These are phyloP conservation scores for Talaromyces nanjingensis DNA, from an alignment of 495 filamentous ascomycete genomes.

Conservation along the genomic window DNA sequence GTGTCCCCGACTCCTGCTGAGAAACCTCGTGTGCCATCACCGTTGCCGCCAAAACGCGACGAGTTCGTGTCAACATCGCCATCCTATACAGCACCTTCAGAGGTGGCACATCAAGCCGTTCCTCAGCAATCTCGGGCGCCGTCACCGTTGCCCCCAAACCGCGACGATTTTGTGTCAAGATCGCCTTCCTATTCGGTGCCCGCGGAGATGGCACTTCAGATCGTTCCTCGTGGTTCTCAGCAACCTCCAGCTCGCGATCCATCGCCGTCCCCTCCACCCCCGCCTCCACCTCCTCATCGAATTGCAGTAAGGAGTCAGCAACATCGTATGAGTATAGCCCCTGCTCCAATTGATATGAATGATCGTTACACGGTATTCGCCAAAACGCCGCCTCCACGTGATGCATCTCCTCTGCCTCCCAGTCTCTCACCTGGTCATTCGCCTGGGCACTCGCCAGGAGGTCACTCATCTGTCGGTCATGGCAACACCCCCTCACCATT, in stretches of 20 bases:
- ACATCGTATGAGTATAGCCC: conserved; percentile 24
- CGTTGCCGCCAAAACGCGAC: conserved; percentile 19
- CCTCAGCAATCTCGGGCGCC: conserved; percentile 20
- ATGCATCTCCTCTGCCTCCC: conserved; percentile 42
- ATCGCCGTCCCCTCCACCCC: conserved; percentile 32
- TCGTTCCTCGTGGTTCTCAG: conserved; percentile 19
- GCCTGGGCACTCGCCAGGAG: conserved; percentile 6
- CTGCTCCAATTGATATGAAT: conserved; percentile 40
- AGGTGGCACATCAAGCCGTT: conserved; percentile 15
- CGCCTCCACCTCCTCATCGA: conserved; percentile 28
- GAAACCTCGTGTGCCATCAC: conserved; percentile 12
- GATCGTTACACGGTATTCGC: conserved; percentile 40
- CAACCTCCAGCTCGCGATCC: conserved; percentile 31
- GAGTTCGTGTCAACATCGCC: background rate
- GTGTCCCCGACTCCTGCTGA: conserved; percentile 10
- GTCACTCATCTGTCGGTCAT: conserved; percentile 33
- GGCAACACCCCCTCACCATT: conserved; percentile 86
- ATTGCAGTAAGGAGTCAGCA: conserved; percentile 20
- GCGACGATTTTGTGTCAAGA: background rate
- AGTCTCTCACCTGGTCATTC: background rate
- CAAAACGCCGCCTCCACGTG: conserved; percentile 54
- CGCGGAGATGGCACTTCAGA: conserved; percentile 11
- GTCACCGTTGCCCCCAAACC: conserved; percentile 23
- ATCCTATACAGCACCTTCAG: conserved; percentile 12
- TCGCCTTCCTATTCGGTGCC: conserved; percentile 11